Conservation (phyloP, 73 alveolate genomes). For the Stentor roeselii region DNA sequence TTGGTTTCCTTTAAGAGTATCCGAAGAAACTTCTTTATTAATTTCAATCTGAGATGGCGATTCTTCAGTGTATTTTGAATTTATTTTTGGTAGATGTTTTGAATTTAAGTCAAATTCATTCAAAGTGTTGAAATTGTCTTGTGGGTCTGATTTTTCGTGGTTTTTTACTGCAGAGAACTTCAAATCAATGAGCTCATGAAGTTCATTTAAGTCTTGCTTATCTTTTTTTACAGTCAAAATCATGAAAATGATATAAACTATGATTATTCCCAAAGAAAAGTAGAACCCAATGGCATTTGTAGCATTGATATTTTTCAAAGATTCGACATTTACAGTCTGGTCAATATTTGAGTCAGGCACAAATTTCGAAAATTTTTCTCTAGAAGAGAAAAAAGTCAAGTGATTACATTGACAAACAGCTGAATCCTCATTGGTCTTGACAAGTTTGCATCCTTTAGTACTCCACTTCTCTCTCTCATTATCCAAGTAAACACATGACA, state of each 20-base stretch:
- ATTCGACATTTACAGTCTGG: background rate
- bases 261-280: background rate
- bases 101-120: no score
- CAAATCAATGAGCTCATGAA: background rate
- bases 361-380: background rate
- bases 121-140: no score
- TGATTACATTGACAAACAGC: background rate
- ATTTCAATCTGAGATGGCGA: no score
- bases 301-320: background rate
- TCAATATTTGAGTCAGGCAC: background rate
- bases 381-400: background rate
- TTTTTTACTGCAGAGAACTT: no score
- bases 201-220: background rate
- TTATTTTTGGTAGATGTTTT: no score
- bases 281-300: slow-evolving; percentile 3
- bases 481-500: background rate
- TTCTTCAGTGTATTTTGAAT: background rate
- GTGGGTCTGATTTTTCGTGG: no score
- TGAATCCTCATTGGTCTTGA: background rate
- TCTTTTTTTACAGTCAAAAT: background rate
- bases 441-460: background rate
- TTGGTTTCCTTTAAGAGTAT: background rate
- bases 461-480: background rate
- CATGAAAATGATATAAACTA: background rate
- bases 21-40: background rate